These are phyloP conservation scores for Wickerhamiella galacta DNA, from an alignment of 805 yeast genomes.

Conservation along the genomic window DNA sequence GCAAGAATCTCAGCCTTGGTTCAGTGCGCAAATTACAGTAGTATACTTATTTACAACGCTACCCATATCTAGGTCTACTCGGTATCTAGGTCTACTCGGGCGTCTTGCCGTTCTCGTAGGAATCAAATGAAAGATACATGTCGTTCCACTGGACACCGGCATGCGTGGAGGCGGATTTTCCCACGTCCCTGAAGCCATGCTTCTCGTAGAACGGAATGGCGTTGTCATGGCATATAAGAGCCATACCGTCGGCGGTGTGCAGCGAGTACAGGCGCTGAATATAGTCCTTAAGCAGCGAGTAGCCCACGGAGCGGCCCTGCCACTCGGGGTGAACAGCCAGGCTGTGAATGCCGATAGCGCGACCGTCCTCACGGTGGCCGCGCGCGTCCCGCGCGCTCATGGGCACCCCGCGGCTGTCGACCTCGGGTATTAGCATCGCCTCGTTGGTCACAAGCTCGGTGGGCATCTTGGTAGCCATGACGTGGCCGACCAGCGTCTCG, in stretches of 20 bases:
- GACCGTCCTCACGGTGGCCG: slow-evolving; percentile 66
- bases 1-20: too few relatives aligned
- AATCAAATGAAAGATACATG: slow-evolving; percentile 14
- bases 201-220: slow-evolving; percentile 64
- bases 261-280: slow-evolving; percentile 79
- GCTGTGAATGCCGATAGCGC: slow-evolving; percentile 66
- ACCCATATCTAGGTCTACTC: too few relatives aligned
- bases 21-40: too few relatives aligned
- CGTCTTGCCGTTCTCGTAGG: slow-evolving; percentile 12
- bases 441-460: slow-evolving; percentile 33
- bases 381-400: slow-evolving; percentile 15
- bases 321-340: slow-evolving; percentile 60
- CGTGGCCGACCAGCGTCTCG: slow-evolving; percentile 63
- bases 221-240: slow-evolving; percentile 52
- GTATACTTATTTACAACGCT: too few relatives aligned
- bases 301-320: slow-evolving; percentile 70
- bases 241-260: slow-evolving; percentile 63
- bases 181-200: slow-evolving; percentile 61
- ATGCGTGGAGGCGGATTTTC: slow-evolving; percentile 40
- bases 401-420: slow-evolving; percentile 14
- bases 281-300: slow-evolving; percentile 72
- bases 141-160: slow-evolving; percentile 42
- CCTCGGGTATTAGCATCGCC: slow-evolving; percentile 43
- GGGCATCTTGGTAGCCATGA: slow-evolving; percentile 56
- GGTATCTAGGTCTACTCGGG: too few relatives aligned